These are phyloP conservation scores for Tephrocybe sp. DNA, from an alignment of 768 basidiomycete genomes.

Conservation along the genomic window DNA sequence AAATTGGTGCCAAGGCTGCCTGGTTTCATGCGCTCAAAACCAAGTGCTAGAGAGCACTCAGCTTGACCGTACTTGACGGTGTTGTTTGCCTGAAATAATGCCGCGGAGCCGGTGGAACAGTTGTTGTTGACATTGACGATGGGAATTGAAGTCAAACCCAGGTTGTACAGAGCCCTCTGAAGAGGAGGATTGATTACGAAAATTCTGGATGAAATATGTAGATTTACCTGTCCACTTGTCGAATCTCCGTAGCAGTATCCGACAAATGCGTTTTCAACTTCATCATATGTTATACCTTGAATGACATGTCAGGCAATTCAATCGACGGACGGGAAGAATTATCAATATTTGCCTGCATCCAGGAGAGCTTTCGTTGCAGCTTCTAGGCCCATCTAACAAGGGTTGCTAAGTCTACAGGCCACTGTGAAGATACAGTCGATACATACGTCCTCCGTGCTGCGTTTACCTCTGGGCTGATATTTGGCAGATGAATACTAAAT, in stretches of 20 bases:
- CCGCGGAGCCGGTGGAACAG: constrained; percentile 79
- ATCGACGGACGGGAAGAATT: too few relatives aligned
- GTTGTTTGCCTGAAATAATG: constrained; percentile 71
- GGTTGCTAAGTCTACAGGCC: neutral
- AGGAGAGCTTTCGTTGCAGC: constrained; percentile 84
- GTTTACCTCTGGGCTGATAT: constrained; percentile 57
- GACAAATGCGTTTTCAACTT: constrained; percentile 67
- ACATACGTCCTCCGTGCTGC: constrained; percentile 71
- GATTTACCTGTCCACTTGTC: constrained; percentile 63
- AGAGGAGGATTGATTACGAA: neutral
- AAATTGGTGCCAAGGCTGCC: constrained; percentile 70
- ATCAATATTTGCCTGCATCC: constrained; percentile 59
- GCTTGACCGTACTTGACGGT: constrained; percentile 66
- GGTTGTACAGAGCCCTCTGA: constrained; percentile 78
- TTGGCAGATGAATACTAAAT: neutral
- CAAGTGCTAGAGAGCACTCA: constrained; percentile 78
- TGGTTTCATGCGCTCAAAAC: constrained; percentile 82
- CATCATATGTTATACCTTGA: constrained; percentile 77
- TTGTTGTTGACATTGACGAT: constrained; percentile 88
- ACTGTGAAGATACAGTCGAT: neutral
- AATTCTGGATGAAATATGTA: neutral
- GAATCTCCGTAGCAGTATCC: constrained; percentile 83
- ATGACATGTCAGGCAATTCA: neutral
- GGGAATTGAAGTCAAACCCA: constrained; percentile 81
- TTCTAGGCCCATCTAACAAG: constrained; percentile 77